Evolutionary conservation across 1,284 basidiomycete species (phyloP).

Genomic region (Microstroma glucosiphilum): DNA sequence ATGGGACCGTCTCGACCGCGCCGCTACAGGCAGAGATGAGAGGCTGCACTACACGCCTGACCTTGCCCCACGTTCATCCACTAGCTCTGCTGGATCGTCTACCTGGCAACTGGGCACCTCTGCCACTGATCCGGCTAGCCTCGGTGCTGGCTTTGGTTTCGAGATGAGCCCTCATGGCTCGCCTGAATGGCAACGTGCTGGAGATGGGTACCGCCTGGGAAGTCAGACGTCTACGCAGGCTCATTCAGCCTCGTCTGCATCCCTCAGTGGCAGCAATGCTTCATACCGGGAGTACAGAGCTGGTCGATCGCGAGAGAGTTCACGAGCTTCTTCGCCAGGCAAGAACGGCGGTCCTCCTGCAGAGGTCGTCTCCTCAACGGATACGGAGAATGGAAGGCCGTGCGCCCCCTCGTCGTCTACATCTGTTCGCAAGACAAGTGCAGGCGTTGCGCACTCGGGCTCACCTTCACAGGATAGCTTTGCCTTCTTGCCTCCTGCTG

Average conservation of each 20-base stretch:
- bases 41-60: no score
- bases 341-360: neutral
- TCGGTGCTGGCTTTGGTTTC: conserved; percentile 16
- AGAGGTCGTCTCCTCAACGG: neutral
- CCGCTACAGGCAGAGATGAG: no score
- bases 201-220: neutral
- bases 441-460: neutral
- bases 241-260: neutral
- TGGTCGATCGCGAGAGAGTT: neutral
- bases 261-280: conserved; percentile 5
- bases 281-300: conserved; percentile 14
- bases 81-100: neutral
- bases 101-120: neutral
- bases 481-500: neutral
- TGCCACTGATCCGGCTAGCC: conserved; percentile 14
- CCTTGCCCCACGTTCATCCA: no score
- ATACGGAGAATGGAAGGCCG: neutral
- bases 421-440: neutral
- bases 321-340: neutral
- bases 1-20: conserved; percentile 1
- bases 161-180: conserved; percentile 8
- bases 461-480: neutral
- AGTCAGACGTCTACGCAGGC: neutral
- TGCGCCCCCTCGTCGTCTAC: neutral
- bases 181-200: neutral